These are phyloP conservation scores for Diplodia intermedia DNA, from an alignment of 2,329 filamentous ascomycete genomes.

Conservation along the genomic window DNA sequence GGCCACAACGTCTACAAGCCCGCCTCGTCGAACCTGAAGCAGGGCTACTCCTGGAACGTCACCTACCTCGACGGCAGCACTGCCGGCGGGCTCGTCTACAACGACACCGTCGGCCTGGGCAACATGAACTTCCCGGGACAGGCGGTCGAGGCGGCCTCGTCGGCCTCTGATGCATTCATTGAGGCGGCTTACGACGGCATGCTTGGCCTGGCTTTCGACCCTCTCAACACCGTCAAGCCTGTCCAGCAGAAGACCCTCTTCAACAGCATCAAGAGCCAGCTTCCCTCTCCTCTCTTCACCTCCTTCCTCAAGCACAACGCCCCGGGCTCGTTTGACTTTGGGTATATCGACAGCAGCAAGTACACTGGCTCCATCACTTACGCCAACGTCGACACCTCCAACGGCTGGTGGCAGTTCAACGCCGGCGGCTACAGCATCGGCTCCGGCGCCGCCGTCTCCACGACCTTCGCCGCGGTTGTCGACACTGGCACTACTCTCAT, in stretches of 20 bases:
- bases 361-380: conserved; percentile 67
- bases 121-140: conserved; percentile 64
- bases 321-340: conserved; percentile 61
- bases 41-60: conserved; percentile 63
- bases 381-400: conserved; percentile 60
- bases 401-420: conserved; percentile 70
- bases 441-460: conserved; percentile 42
- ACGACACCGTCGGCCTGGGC: conserved; percentile 68
- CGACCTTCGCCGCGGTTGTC: conserved; percentile 63
- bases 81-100: conserved; percentile 69
- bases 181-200: conserved; percentile 62
- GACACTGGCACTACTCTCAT: conserved; percentile 75
- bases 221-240: conserved; percentile 64
- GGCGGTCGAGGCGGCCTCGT: conserved; percentile 69
- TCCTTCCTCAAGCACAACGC: conserved; percentile 61
- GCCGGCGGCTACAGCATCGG: conserved; percentile 64
- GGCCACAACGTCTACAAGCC: conserved; percentile 67
- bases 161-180: conserved; percentile 62
- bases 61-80: conserved; percentile 70
- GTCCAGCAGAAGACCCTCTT: conserved; percentile 63
- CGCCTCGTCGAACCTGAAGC: conserved; percentile 42
- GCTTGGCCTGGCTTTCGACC: conserved; percentile 66
- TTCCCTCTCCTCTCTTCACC: conserved; percentile 64
- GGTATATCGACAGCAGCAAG: conserved; percentile 64
- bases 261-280: conserved; percentile 61